Base-by-base conservation (phyloP, 768 basidiomycete species). In the Boletus rubescentipes region DNA sequence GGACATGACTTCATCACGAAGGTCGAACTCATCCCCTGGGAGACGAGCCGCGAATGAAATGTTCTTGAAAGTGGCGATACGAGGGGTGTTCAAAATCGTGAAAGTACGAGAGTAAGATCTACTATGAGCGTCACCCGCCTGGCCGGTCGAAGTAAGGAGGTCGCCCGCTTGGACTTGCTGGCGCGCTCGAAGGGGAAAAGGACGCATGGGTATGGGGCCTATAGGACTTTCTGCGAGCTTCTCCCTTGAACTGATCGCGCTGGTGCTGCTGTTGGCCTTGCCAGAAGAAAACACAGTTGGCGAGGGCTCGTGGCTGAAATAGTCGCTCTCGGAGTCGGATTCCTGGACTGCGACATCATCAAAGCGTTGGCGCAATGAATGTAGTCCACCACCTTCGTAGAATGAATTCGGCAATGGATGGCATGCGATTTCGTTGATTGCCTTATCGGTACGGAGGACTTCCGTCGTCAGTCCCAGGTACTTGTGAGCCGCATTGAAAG, bases 1-100 rank as follows among this genome's bases (percentile, higher is more conserved):
- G 1, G 90, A 89, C 93, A 98, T 94, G 31, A 99, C 95, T 61
- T 92, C 94, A 61, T 94, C 92, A 34, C 92, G 83, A n/a, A 98
- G 81, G 68, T 98, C 93, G 61, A 98, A 95, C 20, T 95, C 92
- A 23, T 87, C 88, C 9, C 73, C 75, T 31, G 77, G 69, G 48
- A 68, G 53, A 51, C 46, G 58, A 23, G 63, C 48, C 54, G 67
- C 48, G 51, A 66, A 49, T 14, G 59, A 60, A 26, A 65, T 49
- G 41, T 56, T 61, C 50, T 73, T 62, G 16, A 67, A 67, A 18
- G 68, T 59, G 10, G 71, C 36, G 2, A 78, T 56, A 15, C 73
- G 74, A 16, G 85, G 85, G 0, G 81, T 80, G 47, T 79, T 80
- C 36, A 81, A 59, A 46, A 79, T 66, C 54, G 75, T 82, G 58